phyloP scores from a whole-genome alignment of 2,329 filamentous ascomycete genomes.

The Metarhizium robertsii region DNA sequence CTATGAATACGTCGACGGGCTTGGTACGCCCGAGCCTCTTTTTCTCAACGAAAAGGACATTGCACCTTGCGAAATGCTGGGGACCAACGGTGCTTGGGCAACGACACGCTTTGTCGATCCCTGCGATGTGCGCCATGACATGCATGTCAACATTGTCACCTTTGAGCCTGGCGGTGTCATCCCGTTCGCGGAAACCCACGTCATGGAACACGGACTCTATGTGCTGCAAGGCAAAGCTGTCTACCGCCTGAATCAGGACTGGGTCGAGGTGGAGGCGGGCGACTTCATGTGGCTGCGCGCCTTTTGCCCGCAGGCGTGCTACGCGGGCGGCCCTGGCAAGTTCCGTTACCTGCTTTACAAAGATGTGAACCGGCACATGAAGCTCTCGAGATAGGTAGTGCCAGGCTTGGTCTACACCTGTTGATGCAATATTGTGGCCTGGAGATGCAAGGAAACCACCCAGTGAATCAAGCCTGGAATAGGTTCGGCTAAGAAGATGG shows the following conservation, averaged over 20 bases:
- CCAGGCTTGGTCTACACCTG: background rate
- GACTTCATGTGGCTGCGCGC: slow-evolving; percentile 8
- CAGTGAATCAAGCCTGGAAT: too few relatives aligned
- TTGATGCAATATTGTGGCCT: too few relatives aligned
- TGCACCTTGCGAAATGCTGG: background rate
- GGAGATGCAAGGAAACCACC: too few relatives aligned
- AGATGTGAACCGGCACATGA: slow-evolving; percentile 7
- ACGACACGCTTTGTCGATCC: slow-evolving; percentile 7
- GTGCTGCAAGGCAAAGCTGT: slow-evolving; percentile 6
- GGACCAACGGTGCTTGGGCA: slow-evolving; percentile 4
- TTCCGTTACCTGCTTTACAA: slow-evolving; percentile 7
- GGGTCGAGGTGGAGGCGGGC: slow-evolving; percentile 6
- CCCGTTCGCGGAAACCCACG: slow-evolving; percentile 6
- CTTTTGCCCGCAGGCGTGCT: slow-evolving; percentile 7
- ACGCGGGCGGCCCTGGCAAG: slow-evolving; percentile 4
- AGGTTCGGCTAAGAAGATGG: too few relatives aligned
- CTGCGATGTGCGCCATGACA: slow-evolving; percentile 5
- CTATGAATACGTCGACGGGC: slow-evolving; percentile 1
- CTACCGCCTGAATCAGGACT: slow-evolving; percentile 6
- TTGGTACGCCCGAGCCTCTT: background rate
- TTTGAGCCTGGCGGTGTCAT: slow-evolving; percentile 6
- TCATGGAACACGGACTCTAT: slow-evolving; percentile 8
- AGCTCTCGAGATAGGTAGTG: background rate
- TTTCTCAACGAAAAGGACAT: slow-evolving; percentile 3
- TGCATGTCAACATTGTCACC: slow-evolving; percentile 6